Evolutionary conservation across 352 stramenopile genomes (phyloP), one percentile per base, ranked within the genome.

Genomic region (Salisapilia sapeloensis): DNA sequence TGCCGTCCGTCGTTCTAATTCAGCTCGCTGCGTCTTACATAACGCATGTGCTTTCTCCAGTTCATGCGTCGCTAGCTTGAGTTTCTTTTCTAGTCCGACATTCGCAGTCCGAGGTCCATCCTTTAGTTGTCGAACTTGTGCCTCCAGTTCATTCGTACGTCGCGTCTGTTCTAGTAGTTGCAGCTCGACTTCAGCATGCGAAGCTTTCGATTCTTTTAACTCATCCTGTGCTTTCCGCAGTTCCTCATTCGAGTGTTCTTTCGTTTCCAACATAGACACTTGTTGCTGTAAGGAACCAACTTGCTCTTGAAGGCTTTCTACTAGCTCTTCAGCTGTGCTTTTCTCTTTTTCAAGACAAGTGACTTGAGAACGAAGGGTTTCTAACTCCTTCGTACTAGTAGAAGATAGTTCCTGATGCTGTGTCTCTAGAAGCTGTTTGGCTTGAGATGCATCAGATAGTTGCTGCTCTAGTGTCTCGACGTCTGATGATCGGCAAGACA

Each of bases 211-310:
- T 26, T 26, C 19, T 9, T 28, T n/a, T n/a, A 28, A 28, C 3
- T n/a, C 25, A 37, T 11, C 19, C 10, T 17, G 25, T n/a, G 18
- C 45, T 36, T 47, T 46, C 17, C 47, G 28, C 2, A 42, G 23
- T 20, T 50, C 39, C 27, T 50, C 51, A 14, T 54, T 40, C 25
- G 43, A 15, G 6, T 27, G 21, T 22, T 50, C 46, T 8, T 42
- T 24, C 32, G 42, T 24, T 9, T 36, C 40, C 18, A 38, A 10
- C 16, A 37, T 12, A 25, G 31, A 26, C 13, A 4, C 27, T 35
- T 35, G 29, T 11, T 14, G n/a, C n/a, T n/a, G n/a, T n/a, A n/a
- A n/a, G n/a, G n/a, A n/a, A n/a, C n/a, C n/a, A n/a, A n/a, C n/a
- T n/a, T n/a, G n/a, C n/a, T n/a, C n/a, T n/a, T n/a, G n/a, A n/a